These are phyloP conservation scores for Shiraia sp. DNA, from an alignment of 2,329 filamentous ascomycete genomes.

Conservation along the genomic window DNA sequence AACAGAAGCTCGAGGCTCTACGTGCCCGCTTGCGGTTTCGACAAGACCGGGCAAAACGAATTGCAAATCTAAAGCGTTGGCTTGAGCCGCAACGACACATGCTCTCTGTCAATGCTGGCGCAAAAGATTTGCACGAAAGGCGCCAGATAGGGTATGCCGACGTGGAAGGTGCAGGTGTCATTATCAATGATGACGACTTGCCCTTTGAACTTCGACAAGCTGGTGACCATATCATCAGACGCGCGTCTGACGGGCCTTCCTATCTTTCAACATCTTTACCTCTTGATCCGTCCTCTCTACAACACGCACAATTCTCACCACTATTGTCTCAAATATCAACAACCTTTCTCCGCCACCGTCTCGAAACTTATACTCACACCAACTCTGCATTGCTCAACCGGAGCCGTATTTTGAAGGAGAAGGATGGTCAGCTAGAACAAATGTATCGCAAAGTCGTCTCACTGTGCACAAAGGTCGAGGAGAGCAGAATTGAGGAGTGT, in stretches of 20 bases:
- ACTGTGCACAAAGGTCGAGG: slow-evolving; percentile 79
- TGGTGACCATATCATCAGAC: slow-evolving; percentile 31
- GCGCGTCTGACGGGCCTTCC: slow-evolving; percentile 32
- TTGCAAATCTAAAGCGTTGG: slow-evolving; percentile 76
- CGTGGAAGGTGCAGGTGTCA: slow-evolving; percentile 36
- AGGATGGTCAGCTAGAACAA: slow-evolving; percentile 80
- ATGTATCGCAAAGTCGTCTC: slow-evolving; percentile 89
- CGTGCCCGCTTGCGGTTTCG: slow-evolving; percentile 66
- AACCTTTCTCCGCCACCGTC: slow-evolving; percentile 62
- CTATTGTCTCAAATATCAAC: slow-evolving; percentile 37
- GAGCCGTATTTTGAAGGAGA: slow-evolving; percentile 72
- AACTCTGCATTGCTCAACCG: slow-evolving; percentile 69
- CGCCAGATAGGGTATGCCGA: slow-evolving; percentile 54
- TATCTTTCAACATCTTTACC: slow-evolving; percentile 36
- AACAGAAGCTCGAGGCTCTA: slow-evolving; percentile 72
- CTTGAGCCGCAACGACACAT: slow-evolving; percentile 68
- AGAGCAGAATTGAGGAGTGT: slow-evolving; percentile 77
- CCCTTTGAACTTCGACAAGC: slow-evolving; percentile 34
- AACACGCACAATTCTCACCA: slow-evolving; percentile 43
- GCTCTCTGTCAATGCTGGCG: slow-evolving; percentile 51
- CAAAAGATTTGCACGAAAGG: slow-evolving; percentile 48
- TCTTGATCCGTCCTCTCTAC: slow-evolving; percentile 19
- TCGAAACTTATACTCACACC: slow-evolving; percentile 71
- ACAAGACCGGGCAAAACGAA: slow-evolving; percentile 69
- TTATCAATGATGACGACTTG: slow-evolving; percentile 31